Evolutionary conservation across 495 filamentous ascomycete species (phyloP), one percentile per base, ranked within the genome.

Genomic region (Penicillium manginii): DNA sequence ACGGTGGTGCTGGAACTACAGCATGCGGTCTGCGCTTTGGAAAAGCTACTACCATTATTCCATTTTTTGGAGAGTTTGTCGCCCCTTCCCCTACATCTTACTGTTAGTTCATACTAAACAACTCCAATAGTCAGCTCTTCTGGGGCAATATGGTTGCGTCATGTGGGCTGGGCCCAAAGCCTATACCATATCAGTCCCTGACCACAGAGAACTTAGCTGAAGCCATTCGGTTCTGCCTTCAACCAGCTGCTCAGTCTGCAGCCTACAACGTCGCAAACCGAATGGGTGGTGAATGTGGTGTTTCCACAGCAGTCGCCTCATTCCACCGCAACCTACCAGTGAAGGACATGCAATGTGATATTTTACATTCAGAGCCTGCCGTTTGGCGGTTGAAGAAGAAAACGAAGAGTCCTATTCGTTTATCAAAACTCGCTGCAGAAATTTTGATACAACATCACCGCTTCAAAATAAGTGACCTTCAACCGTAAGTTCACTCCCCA

Each of bases 81-180:
- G 60, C 80, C 67, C 22, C 23, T 43, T n/a, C 4, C 18, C 26
- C 22, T 22, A 14, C 2, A 26, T 47, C 12, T 19, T 50, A 7
- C 10, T 7, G 8, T 12, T n/a, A 22, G 19, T 54, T 0, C 10
- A 75, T 29, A 18, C 61, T 63, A 32, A 63, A 17, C 29, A n/a
- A n/a, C n/a, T 57, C 39, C 46, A 26, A 17, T 21, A 73, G 64
- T 65, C 91, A 96, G 70, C 81, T 84, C 14, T 94, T 94, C 71
- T 96, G 91, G 91, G 91, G 90, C 8, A 71, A 79, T 5, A 91
- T 91, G 84, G 79, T 93, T 2, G 81, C 81, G 0, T 52, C 43
- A 17, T 54, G 52, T 39, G 63, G 63, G 3, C 57, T 57, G 8
- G 63, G 63, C 0, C 57, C 60, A 9, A 22, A 40, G 2, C 63